Conservation (phyloP, 2,329 filamentous ascomycete species). For the Fusarium concolor region DNA sequence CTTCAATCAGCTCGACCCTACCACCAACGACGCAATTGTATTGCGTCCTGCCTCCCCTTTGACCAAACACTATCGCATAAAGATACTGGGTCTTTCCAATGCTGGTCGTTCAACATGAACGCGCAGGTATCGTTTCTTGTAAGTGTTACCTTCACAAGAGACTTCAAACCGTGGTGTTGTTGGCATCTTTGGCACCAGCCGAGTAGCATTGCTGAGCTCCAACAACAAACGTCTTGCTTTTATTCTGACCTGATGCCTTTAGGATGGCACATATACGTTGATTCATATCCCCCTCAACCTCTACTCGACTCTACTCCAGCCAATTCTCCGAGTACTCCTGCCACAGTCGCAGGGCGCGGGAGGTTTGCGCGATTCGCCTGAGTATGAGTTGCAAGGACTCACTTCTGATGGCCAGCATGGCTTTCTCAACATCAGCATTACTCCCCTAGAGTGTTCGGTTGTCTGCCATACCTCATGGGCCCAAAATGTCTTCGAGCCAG, state of each 20-base stretch:
- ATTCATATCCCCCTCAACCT: conserved; percentile 89
- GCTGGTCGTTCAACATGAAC: conserved; percentile 58
- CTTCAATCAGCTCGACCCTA: conserved; percentile 17
- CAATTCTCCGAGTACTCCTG: conserved; percentile 86
- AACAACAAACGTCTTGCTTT: conserved; percentile 27
- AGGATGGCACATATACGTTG: conserved; percentile 89
- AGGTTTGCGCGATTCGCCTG: conserved; percentile 52
- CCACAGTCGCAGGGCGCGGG: conserved; percentile 65
- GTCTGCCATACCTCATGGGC: conserved; percentile 85
- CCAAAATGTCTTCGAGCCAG: conserved; percentile 78
- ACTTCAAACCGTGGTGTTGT: not conserved
- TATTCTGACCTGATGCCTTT: conserved; percentile 51
- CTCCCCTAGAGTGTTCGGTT: conserved; percentile 90
- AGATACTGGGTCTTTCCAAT: conserved; percentile 11
- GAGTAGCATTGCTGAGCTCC: not conserved
- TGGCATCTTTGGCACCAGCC: not conserved
- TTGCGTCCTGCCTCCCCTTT: conserved; percentile 7
- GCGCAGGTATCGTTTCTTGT: conserved; percentile 69
- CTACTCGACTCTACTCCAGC: conserved; percentile 82
- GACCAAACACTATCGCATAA: conserved; percentile 6
- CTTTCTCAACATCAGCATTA: conserved; percentile 94
- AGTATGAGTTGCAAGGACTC: conserved; percentile 59
- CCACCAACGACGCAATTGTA: conserved; percentile 6
- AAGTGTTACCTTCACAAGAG: conserved; percentile 47
- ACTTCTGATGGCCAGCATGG: conserved; percentile 71